A percentile compares a stretch with the other conserved stretches of the same genome.
Evolutionary conservation across 805 yeast species (phyloP).

Genomic region (Ogataea pilisensis): DNA sequence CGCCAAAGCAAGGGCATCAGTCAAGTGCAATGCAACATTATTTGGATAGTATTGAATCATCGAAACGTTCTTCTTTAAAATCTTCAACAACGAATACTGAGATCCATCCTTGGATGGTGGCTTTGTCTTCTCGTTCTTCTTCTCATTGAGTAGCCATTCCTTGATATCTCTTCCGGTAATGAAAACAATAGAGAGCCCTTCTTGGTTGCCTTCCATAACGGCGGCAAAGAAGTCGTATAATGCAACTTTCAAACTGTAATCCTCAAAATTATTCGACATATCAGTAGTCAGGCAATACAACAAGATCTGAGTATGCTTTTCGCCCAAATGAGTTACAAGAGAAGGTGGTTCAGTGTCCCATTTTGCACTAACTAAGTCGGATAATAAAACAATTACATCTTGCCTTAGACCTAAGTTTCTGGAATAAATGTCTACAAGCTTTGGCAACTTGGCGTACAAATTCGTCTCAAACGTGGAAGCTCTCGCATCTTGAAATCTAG

Average conservation of each 20-base stretch:
- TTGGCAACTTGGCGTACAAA: constrained; percentile 52
- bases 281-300: constrained; percentile 58
- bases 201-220: constrained; percentile 67
- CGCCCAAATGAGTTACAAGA: constrained; percentile 74
- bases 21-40: constrained; percentile 58
- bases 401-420: constrained; percentile 44
- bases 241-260: constrained; percentile 47
- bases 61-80: constrained; percentile 52
- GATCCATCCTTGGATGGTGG: not conserved
- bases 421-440: constrained; percentile 55
- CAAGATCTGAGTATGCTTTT: constrained; percentile 54
- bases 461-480: constrained; percentile 65
- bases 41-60: constrained; percentile 54
- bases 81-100: constrained; percentile 45
- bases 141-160: constrained; percentile 22
- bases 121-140: constrained; percentile 10
- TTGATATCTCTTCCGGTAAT: constrained; percentile 55
- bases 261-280: constrained; percentile 52
- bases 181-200: constrained; percentile 69
- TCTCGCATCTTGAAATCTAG: constrained; percentile 35
- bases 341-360: constrained; percentile 70
- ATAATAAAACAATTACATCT: constrained; percentile 51
- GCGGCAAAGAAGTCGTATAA: constrained; percentile 64
- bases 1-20: constrained; percentile 71
- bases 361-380: constrained; percentile 49